A percentile compares a stretch with the other conserved stretches of the same genome.
These are phyloP conservation scores for Ophidiomyces ophidiicola DNA, from an alignment of 2,329 filamentous ascomycete species.

Conservation along the genomic window DNA sequence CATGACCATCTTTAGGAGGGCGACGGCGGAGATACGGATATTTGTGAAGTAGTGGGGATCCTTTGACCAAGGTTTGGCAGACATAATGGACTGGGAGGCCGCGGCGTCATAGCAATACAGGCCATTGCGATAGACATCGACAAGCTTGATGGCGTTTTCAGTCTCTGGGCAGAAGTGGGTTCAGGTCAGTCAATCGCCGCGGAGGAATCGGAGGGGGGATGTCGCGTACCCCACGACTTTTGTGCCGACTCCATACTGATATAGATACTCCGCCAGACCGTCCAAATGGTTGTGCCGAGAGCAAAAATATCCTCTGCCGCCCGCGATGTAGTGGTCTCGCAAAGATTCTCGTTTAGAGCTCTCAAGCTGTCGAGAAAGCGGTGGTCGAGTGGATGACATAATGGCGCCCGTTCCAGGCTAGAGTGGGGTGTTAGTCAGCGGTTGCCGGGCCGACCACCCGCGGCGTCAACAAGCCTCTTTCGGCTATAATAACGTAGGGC, in stretches of 20 bases:
- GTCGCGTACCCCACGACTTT: constrained; percentile 47
- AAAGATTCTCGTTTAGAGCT: too few species aligned
- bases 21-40: constrained; percentile 84
- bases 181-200: constrained; percentile 12
- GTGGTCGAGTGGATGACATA: too few species aligned
- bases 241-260: constrained; percentile 43
- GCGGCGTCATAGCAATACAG: constrained; percentile 71
- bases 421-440: constrained; percentile 25
- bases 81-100: constrained; percentile 54
- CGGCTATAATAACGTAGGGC: background rate
- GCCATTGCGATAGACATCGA: constrained; percentile 77
- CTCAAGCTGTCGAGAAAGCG: too few species aligned
- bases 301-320: too few species aligned
- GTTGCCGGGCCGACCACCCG: constrained; percentile 28
- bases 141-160: constrained; percentile 70
- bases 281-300: too few species aligned
- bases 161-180: constrained; percentile 49
- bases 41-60: constrained; percentile 84
- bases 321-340: too few species aligned
- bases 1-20: constrained; percentile 98
- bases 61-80: constrained; percentile 59
- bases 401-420: too few species aligned
- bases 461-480: constrained; percentile 21
- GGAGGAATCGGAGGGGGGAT: background rate
- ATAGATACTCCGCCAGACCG: constrained; percentile 13